Evolutionary conservation across 768 basidiomycete species (phyloP).

Genomic region (Suillus hirtellus): DNA sequence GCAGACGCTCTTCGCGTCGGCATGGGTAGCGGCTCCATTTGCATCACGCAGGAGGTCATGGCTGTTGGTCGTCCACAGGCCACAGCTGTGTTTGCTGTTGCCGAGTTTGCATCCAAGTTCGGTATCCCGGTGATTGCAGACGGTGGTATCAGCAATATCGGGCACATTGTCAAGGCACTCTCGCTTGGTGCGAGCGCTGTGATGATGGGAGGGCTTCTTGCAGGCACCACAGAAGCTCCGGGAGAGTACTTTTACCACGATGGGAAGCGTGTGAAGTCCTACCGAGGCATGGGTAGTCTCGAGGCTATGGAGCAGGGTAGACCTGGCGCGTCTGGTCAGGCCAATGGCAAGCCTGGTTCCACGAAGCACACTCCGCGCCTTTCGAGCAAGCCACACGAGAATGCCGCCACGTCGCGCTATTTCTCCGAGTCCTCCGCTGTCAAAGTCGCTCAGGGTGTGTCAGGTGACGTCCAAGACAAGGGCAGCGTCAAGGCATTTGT

Average conservation of each 20-base stretch:
- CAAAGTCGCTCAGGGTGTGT: slow-evolving; percentile 96
- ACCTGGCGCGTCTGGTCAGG: slow-evolving; percentile 28
- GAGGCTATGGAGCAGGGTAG: slow-evolving; percentile 90
- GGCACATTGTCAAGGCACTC: slow-evolving; percentile 96
- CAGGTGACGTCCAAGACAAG: slow-evolving; percentile 97
- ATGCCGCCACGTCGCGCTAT: slow-evolving; percentile 91
- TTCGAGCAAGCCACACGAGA: slow-evolving; percentile 61
- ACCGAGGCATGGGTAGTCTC: slow-evolving; percentile 97
- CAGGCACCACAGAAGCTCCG: slow-evolving; percentile 95
- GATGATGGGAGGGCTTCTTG: slow-evolving; percentile 98
- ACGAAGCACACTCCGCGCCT: slow-evolving; percentile 51
- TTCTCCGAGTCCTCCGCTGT: slow-evolving; percentile 62
- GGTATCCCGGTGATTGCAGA: slow-evolving; percentile 97
- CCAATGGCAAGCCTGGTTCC: slow-evolving; percentile 28
- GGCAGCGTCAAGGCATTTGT: slow-evolving; percentile 92
- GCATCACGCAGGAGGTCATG: slow-evolving; percentile 99
- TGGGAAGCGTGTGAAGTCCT: slow-evolving; percentile 97
- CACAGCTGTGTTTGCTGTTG: slow-evolving; percentile 94
- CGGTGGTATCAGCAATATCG: slow-evolving; percentile 93
- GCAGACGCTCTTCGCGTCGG: slow-evolving; percentile 95
- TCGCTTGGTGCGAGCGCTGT: slow-evolving; percentile 93
- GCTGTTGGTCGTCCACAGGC: slow-evolving; percentile 98
- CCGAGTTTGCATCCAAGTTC: slow-evolving; percentile 91
- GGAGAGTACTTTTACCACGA: slow-evolving; percentile 99
- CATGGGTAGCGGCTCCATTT: slow-evolving; percentile 98